These are phyloP conservation scores for Curvularia verruculosa DNA, from an alignment of 2,329 filamentous ascomycete genomes.

Conservation along the genomic window DNA sequence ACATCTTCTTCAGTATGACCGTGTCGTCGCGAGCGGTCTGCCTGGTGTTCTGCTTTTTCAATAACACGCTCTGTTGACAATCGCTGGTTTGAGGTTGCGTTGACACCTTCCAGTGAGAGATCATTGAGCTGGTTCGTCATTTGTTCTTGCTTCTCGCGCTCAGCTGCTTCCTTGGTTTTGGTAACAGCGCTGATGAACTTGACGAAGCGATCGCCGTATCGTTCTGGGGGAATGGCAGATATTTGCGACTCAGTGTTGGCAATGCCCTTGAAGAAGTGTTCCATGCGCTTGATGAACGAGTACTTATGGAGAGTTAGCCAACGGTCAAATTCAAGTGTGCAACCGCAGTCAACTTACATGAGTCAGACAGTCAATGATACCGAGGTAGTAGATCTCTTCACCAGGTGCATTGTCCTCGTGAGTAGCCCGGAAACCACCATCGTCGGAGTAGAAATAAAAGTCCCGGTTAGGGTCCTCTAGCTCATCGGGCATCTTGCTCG, in stretches of 20 bases:
- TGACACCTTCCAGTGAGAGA: constrained; percentile 48
- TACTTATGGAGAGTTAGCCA: constrained; percentile 66
- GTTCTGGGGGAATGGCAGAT: constrained; percentile 85
- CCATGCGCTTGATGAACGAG: constrained; percentile 89
- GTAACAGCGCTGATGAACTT: constrained; percentile 91
- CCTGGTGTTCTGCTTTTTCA: constrained; percentile 65
- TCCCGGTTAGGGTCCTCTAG: constrained; percentile 69
- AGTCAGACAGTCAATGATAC: constrained; percentile 97
- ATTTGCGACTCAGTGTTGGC: constrained; percentile 84
- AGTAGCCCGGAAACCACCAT: constrained; percentile 90
- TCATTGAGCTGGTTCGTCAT: constrained; percentile 42
- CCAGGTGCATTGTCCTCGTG: constrained; percentile 85
- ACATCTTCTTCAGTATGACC: constrained; percentile 61
- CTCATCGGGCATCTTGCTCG: constrained; percentile 88
- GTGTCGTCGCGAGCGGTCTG: constrained; percentile 62
- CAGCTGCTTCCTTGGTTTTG: constrained; percentile 84
- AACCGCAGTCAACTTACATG: constrained; percentile 68
- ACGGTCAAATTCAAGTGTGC: too few species aligned
- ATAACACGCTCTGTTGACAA: constrained; percentile 60
- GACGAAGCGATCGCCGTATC: constrained; percentile 92
- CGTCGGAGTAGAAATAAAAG: constrained; percentile 89
- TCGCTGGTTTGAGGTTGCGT: constrained; percentile 36
- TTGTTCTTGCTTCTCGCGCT: constrained; percentile 57
- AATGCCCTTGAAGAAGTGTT: constrained; percentile 96
- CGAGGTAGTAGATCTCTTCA: constrained; percentile 96